Evolutionary conservation across 2,329 filamentous ascomycete genomes (phyloP).

Genomic region (Alternaria rosae): DNA sequence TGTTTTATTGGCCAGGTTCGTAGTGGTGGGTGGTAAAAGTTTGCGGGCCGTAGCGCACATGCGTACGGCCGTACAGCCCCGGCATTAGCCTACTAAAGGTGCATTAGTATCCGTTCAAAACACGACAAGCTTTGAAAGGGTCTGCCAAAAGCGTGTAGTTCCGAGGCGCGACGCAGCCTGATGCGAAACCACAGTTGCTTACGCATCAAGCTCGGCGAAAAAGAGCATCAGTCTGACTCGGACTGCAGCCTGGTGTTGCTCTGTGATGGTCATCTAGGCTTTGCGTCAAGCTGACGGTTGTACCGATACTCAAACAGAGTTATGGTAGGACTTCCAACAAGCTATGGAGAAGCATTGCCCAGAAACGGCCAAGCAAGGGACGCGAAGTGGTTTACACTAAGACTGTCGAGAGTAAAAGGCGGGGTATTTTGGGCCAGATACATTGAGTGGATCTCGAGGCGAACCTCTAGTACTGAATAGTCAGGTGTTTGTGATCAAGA

Average conservation of each 20-base stretch:
- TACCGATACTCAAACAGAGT: neutral
- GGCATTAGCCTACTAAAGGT: neutral
- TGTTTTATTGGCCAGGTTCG: neutral
- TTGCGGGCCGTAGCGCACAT: neutral
- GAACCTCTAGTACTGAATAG: neutral
- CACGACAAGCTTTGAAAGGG: neutral
- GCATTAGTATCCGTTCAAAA: neutral
- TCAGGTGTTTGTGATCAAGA: neutral
- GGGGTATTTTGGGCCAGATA: too few relatives aligned
- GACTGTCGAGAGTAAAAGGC: neutral
- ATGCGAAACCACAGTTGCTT: neutral
- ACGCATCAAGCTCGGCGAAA: neutral
- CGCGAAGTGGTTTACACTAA: neutral
- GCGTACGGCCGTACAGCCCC: neutral
- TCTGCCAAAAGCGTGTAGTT: neutral
- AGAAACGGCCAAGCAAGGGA: neutral
- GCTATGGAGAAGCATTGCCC: neutral
- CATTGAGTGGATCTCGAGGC: neutral
- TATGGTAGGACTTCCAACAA: neutral
- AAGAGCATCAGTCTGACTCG: neutral
- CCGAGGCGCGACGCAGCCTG: neutral
- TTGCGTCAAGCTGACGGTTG: neutral
- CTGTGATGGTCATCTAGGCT: neutral
- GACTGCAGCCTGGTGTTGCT: accelerated
- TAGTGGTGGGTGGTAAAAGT: neutral